Evolutionary conservation across 2,329 filamentous ascomycete species (phyloP), one percentile per base, ranked within the genome.

Genomic region (Pyrenochaeta sp.): DNA sequence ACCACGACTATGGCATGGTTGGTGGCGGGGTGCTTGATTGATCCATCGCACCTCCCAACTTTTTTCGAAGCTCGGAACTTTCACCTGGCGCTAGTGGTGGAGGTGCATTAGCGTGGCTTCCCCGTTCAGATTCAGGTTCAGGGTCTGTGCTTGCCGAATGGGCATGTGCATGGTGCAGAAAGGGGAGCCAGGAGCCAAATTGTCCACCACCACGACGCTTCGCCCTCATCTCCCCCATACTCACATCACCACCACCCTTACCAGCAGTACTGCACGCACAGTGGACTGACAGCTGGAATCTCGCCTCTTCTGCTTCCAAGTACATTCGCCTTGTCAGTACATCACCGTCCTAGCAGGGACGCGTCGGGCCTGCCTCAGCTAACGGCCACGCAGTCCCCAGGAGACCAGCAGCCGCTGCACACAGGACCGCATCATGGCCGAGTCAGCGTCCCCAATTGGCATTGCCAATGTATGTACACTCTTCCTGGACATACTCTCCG

Each of bases 381-480:
- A 65, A 75, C 62, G 44, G 25, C 40, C 48, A 46, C 52, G 43
- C 63, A 74, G 68, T 56, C 54, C 52, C 59, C 52, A 54, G 55
- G 43, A 62, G 54, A 64, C 60, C 58, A 55, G 45, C 64, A 70
- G 59, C 40, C 40, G 58, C 54, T 54, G 47, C 61, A 61, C 69
- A 50, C 62, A 66, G 49, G 43, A 58, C 60, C 36, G 64, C 73
- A 77, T 69, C 65, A 89, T 89, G 86, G 85, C 86, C 70, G 87
- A 90, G 74, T 86, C 85, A 66, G 83, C 85, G 59, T 85, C 86
- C 72, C 87, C 87, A 71, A 90, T 90, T 85, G 88, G 88, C 82
- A 90, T 90, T 86, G 88, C 88, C 84, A 90, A 90, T 78, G 87
- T 89, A 80, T 79, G 86, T 86, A 54, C 51, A 47, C 52, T 22